Evolutionary conservation across 2,329 filamentous ascomycete species (phyloP).

Genomic region (Stemphylium lycopersici): DNA sequence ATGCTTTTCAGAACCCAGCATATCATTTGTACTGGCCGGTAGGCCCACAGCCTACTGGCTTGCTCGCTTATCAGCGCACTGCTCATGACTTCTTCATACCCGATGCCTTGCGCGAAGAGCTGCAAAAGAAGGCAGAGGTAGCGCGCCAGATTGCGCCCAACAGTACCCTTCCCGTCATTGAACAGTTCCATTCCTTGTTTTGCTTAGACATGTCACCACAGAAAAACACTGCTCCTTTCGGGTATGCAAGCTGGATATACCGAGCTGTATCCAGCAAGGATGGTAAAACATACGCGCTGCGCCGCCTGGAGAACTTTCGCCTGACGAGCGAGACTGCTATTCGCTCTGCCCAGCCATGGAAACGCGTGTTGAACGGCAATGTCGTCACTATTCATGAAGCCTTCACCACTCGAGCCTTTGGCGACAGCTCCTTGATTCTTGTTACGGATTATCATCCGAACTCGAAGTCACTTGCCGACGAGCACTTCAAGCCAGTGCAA

Average conservation of each 20-base stretch:
- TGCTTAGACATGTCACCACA: conserved; percentile 82
- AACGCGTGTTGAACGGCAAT: conserved; percentile 77
- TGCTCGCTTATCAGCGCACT: conserved; percentile 83
- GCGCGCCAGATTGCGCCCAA: conserved; percentile 83
- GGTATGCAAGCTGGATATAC: conserved; percentile 92
- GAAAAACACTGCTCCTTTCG: conserved; percentile 79
- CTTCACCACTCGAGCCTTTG: conserved; percentile 91
- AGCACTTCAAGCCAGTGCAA: conserved; percentile 65
- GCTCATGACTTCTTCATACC: conserved; percentile 92
- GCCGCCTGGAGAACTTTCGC: conserved; percentile 86
- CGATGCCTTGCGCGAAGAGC: conserved; percentile 82
- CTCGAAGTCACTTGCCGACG: conserved; percentile 86
- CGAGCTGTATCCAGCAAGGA: conserved; percentile 90
- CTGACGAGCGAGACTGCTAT: conserved; percentile 90
- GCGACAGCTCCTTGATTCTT: conserved; percentile 92
- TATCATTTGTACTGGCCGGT: conserved; percentile 93
- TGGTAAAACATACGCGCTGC: conserved; percentile 84
- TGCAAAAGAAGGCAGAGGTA: conserved; percentile 87
- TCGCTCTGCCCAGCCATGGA: conserved; percentile 85
- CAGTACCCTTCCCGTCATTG: conserved; percentile 75
- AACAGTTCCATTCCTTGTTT: conserved; percentile 91
- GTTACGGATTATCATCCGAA: conserved; percentile 93
- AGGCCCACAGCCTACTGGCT: conserved; percentile 79
- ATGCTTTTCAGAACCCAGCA: conserved; percentile 60
- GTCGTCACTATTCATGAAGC: conserved; percentile 89